Evolutionary conservation across 108 stramenopile species (phyloP).

Genomic region (Chaetoceros muelleri): DNA sequence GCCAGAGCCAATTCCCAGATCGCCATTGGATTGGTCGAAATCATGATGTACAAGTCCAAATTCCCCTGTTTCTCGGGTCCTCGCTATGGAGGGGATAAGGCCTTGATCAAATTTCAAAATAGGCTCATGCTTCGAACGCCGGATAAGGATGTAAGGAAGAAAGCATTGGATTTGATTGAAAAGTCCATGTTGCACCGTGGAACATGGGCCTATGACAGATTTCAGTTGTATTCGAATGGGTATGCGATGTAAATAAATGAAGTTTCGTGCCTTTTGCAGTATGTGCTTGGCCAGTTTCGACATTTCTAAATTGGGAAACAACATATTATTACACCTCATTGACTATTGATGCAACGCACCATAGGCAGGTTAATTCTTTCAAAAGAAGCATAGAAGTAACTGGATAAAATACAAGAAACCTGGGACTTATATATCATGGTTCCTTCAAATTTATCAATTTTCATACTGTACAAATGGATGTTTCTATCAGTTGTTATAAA

Average conservation of each 20-base stretch:
- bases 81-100: conserved; percentile 64
- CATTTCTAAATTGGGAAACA: too few species aligned
- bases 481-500: too few species aligned
- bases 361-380: too few species aligned
- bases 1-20: conserved; percentile 70
- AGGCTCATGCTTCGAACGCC: conserved; percentile 72
- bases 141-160: conserved; percentile 50
- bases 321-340: too few species aligned
- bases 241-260: conserved; percentile 14
- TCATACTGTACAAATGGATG: too few species aligned
- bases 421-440: too few species aligned
- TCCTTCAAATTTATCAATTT: too few species aligned
- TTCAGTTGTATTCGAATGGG: conserved; percentile 39
- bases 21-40: conserved; percentile 89
- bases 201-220: conserved; percentile 34
- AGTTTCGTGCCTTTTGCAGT: too few species aligned
- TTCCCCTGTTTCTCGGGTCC: conserved; percentile 89
- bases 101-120: conserved; percentile 64
- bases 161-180: conserved; percentile 51
- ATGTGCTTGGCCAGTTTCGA: too few species aligned
- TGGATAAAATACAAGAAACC: too few species aligned
- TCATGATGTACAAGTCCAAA: conserved; percentile 94
- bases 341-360: too few species aligned
- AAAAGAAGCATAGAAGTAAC: too few species aligned
- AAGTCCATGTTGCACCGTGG: conserved; percentile 26